Evolutionary conservation across 768 basidiomycete species (phyloP), one percentile per base, ranked within the genome.

Genomic region (Nidularia pulvinata): DNA sequence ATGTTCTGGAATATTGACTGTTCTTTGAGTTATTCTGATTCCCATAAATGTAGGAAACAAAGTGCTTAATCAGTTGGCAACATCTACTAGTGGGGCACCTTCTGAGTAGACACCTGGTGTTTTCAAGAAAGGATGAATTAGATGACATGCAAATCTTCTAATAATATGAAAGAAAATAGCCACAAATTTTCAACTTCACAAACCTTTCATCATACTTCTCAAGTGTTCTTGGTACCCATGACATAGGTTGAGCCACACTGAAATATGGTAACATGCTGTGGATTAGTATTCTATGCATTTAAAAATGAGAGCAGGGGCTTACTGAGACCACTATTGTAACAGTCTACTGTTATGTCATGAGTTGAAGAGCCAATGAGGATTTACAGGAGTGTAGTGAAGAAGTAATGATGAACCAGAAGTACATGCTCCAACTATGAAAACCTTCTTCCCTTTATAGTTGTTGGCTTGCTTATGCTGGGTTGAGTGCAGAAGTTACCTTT

Each of bases 401-500:
- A 4, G 25, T 30, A 4, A 30, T 4, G 16, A 46, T 4, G 30
- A 51, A 70, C 71, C 71, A 10, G 84, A 82, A 48, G 78, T 84
- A 49, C 83, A 83, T 13, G 86, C 76, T 10, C 88, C 88, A 14
- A 89, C 50, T 13, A 66, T 55, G 34, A 65, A 43, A 13, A 80
- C 86, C 60, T 81, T 86, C 68, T 88, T 86, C 6, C 85, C 84
- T 3, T 67, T 58, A 58, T 80, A 78, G 30, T 76, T 78, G 4
- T 62, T 57, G 0, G 81, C 80, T 9, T 68, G 72, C 30, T 72
- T 72, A 60, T 82, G 80, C 33, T 74, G 59, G 1, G 70, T 66
- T 1, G 87, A 83, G 65, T 89, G 88, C 6, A 81, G 35, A 5
- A 75, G 58, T 42, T 73, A 65, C 1, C 87, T 86, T 52, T 77